A percentile compares a stretch with the other conserved stretches of the same genome.
phyloP scores from a whole-genome alignment of 345 rosid genomes.

The Gossypium rotundifolium region DNA sequence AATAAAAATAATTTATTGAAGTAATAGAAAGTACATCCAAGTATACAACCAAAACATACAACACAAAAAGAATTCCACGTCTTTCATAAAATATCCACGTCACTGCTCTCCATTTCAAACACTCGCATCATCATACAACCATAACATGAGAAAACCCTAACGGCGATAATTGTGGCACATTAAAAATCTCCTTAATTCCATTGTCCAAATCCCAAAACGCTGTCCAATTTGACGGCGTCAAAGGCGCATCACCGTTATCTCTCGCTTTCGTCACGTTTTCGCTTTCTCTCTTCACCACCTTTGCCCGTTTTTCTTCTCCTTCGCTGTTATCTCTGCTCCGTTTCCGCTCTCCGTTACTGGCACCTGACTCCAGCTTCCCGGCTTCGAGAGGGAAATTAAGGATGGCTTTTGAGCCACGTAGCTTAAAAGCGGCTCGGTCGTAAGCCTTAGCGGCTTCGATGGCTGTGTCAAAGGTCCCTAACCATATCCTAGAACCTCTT shows the following conservation, averaged over 20 bases:
- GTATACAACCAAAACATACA: neutral
- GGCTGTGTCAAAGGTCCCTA: slow-evolving; percentile 78
- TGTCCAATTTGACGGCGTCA: slow-evolving; percentile 41
- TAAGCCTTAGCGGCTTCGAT: slow-evolving; percentile 83
- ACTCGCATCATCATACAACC: slow-evolving; percentile 17
- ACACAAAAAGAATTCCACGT: neutral
- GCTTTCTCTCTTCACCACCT: slow-evolving; percentile 29
- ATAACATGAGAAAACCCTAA: slow-evolving; percentile 29
- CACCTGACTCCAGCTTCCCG: slow-evolving; percentile 24
- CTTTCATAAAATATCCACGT: neutral
- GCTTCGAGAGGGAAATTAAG: slow-evolving; percentile 87
- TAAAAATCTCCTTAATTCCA: slow-evolving; percentile 37
- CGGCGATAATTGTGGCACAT: slow-evolving; percentile 50
- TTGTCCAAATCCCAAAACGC: slow-evolving; percentile 30
- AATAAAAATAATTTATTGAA: too few relatives aligned
- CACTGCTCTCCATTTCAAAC: neutral
- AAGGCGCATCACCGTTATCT: slow-evolving; percentile 18
- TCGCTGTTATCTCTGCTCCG: slow-evolving; percentile 34
- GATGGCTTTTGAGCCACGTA: slow-evolving; percentile 77
- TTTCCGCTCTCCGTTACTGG: slow-evolving; percentile 28
- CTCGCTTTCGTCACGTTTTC: slow-evolving; percentile 11
- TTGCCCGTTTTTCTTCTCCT: slow-evolving; percentile 12
- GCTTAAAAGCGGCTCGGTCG: slow-evolving; percentile 70
- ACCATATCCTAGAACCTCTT: slow-evolving; percentile 75
- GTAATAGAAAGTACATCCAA: neutral